Evolutionary conservation across 352 stramenopile genomes (phyloP), one percentile per base, ranked within the genome.

Genomic region (Phytophthora lateralis): DNA sequence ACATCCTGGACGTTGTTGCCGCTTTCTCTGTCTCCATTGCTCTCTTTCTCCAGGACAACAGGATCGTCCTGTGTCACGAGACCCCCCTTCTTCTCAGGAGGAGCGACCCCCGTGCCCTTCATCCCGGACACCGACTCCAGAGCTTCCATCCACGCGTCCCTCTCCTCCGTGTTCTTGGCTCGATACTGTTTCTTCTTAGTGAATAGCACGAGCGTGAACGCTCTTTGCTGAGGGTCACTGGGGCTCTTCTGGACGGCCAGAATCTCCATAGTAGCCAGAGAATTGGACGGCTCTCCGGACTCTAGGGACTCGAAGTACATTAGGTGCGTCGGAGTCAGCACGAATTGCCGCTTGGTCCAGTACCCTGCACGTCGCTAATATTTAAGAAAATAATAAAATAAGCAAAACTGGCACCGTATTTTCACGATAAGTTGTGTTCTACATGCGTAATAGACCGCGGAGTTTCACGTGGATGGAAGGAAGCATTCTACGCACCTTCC

Each of bases 161-260:
- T 69, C 7, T 93, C 86, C 3, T 88, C 78, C 6, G 68, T 67
- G 11, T 47, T 83, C 11, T 65, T 70, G 9, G 86, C 81, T 54
- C 84, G 65, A 27, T 87, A 90, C 41, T 93, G 82, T 26, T 91
- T 95, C 62, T 82, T 89, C 62, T 91, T 89, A 55, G 85, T 88
- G 42, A 87, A 90, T 15, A 93, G 38, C 47, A 81, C 70, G 24
- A 95, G 47, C 20, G 71, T 65, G 42, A 95, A 87, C 11, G 69
- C 51, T 15, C 80, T 69, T n/a, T 85, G 69, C 14, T 66, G 46
- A 2, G 62, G 32, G 41, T 92, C 79, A 34, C 27, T 66, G 20
- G 74, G 30, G 14, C 69, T 71, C 38, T 72, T 65, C 41, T 85
- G 65, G 8, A 93, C 82, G 3, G 63, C 61, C 30, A 89, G 58